These are phyloP conservation scores for Biscogniauxia marginata DNA, from an alignment of 2,329 filamentous ascomycete species.

Conservation along the genomic window DNA sequence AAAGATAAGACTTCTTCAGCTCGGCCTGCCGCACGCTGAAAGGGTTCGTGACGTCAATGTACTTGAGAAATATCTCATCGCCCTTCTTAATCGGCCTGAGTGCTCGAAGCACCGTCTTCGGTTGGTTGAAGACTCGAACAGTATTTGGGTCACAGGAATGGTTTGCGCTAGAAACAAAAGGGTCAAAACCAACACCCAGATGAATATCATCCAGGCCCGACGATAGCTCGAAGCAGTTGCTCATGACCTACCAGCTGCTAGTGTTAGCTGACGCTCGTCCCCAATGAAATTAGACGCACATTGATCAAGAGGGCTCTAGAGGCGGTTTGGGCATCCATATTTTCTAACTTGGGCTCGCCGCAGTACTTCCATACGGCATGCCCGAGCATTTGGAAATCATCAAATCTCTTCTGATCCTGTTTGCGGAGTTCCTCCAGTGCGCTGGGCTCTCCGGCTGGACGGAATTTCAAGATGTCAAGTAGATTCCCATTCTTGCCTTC, in stretches of 20 bases:
- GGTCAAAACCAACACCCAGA: conserved; percentile 26
- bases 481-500: conserved; percentile 13
- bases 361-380: conserved; percentile 23
- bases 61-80: conserved; percentile 50
- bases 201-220: conserved; percentile 22
- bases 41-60: conserved; percentile 46
- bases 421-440: conserved; percentile 13
- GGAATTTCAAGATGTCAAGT: conserved; percentile 18
- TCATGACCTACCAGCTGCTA: conserved; percentile 16
- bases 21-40: conserved; percentile 43
- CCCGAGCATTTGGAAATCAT: conserved; percentile 22
- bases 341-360: conserved; percentile 17
- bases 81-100: conserved; percentile 44
- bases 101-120: conserved; percentile 41
- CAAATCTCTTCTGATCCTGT: conserved; percentile 19
- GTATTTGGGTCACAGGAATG: conserved; percentile 54
- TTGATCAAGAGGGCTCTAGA: conserved; percentile 22
- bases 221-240: conserved; percentile 17
- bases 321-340: conserved; percentile 12
- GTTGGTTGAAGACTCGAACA: conserved; percentile 46
- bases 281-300: conserved; percentile 12
- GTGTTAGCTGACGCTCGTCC: conserved; percentile 5
- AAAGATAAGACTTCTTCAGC: conserved; percentile 45
- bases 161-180: conserved; percentile 36
- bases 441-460: conserved; percentile 14